Evolutionary conservation across 108 stramenopile species (phyloP), one percentile per base, ranked within the genome.

Genomic region (Fragilariopsis cylindrus): DNA sequence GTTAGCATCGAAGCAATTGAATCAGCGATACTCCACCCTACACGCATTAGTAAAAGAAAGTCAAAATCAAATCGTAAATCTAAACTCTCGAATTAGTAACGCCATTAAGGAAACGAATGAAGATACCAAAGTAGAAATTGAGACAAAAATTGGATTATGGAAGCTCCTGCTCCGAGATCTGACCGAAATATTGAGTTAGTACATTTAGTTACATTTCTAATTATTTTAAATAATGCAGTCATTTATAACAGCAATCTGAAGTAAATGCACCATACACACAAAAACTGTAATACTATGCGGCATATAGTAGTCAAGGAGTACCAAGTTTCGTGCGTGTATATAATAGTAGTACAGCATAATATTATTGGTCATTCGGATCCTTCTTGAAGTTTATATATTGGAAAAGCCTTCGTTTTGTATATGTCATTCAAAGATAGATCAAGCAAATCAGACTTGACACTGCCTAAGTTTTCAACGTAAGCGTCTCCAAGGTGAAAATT

Each of bases 81-180:
- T 70, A 3, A 21, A 63, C 21, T 42, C 48, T 46, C 39, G 40
- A 56, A 57, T 56, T 12, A 56, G 13, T 15, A 16, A 42, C 7
- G 18, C 19, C 21, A 5, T 47, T 2, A 40, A 60, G 9, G 68
- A 60, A 19, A 57, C 42, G 19, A 19, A 16, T 30, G 76, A 76
- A 64, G 76, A 76, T 16, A 13, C 9, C n/a, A 39, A 43, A 55
- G 76, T 69, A 39, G 7, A 55, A 54, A 64, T 70, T 7, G 70
- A 70, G 55, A 76, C 76, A 60, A 76, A 76, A 40, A 45, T 53
- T 3, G 21, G 40, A 9, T 39, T 76, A 15, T 76, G 76, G 76
- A 70, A 45, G 11, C 45, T 70, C 3, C 48, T 74, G 64, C 55
- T 44, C 2, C 42, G 40, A 8, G 73, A 74, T 57, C 50, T 74